Base-by-base conservation (phyloP, 208 protist genomes). In the Acanthamoeba castellanii region DNA sequence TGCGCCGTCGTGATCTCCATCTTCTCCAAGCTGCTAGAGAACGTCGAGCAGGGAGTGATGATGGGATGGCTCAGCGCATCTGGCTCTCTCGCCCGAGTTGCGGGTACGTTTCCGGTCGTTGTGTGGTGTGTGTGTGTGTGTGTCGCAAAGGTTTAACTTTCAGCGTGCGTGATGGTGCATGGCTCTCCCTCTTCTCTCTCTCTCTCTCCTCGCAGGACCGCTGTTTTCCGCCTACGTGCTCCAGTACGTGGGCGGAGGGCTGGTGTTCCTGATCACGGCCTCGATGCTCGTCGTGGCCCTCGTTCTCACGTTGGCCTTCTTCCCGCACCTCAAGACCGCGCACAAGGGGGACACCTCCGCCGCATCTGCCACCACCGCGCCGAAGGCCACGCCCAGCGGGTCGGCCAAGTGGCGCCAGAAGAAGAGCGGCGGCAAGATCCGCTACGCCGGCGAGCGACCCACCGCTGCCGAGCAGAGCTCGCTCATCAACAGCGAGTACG, bases 11-110 rank as follows among this genome's bases (percentile, higher is more conserved):
- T 93, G 27, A 93, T 93, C 57, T 93, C 88, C 61, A 93, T 93
- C 66, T 93, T 93, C 37, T 93, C 88, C 45, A 93, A 93, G 64
- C 88, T 93, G 34, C 45, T 93, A 4, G 88, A 76, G 42, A 47
- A 93, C 78, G 88, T 76, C 2, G 88, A 93, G 9, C 89, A 95
- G 68, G 95, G 95, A 7, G 68, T 93, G n/a, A 94, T 95, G 89
- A 96, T 96, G 95, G 95, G 95, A 34, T 96, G 87, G 87, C 55
- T 95, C 14, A 96, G 94, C 37, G 85, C 93, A 9, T 85, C 70
- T 45, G 95, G 95, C 32, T 96, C 95, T 9, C 57, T 96, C 4
- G 95, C 95, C 2, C 32, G 88, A 74, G 64, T 93, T 25, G 64
- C 47, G 6, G 88, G 88, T 93, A 50, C 88, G 16, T 42, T 4